Evolutionary conservation across 805 yeast species (phyloP).

Genomic region (Groenewaldozyma salmanticensis): DNA sequence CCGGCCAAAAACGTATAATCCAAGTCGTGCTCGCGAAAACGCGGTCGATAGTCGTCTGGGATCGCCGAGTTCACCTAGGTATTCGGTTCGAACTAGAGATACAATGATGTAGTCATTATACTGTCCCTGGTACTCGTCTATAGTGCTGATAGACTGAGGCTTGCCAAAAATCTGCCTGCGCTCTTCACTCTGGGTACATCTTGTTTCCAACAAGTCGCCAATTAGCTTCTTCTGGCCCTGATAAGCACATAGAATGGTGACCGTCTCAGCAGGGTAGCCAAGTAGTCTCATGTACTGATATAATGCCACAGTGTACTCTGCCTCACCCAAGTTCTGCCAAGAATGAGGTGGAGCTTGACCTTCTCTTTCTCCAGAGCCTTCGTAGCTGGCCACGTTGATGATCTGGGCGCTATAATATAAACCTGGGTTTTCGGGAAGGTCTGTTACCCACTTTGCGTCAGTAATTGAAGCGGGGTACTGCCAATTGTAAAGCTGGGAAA

Average conservation of each 20-base stretch:
- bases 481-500: no score
- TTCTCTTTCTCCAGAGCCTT: conserved; percentile 25
- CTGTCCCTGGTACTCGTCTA: conserved; percentile 24
- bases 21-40: conserved; percentile 26
- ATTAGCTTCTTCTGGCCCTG: conserved; percentile 35
- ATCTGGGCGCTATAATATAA: conserved; percentile 26
- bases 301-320: conserved; percentile 37
- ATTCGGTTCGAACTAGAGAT: conserved; percentile 29
- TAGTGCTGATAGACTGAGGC: conserved; percentile 24
- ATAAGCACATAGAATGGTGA: conserved; percentile 35
- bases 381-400: conserved; percentile 25
- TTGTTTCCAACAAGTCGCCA: conserved; percentile 30
- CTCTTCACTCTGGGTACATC: conserved; percentile 17
- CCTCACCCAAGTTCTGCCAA: conserved; percentile 37
- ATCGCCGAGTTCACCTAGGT: conserved; percentile 21
- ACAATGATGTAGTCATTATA: conserved; percentile 27
- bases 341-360: conserved; percentile 20
- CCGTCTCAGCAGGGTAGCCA: conserved; percentile 32
- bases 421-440: conserved; percentile 29
- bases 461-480: no score
- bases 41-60: conserved; percentile 20
- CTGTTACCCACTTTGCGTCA: no score
- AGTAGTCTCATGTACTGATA: conserved; percentile 38
- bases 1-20: conserved; percentile 28
- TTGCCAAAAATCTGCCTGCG: conserved; percentile 21